These are phyloP conservation scores for Xylaria curta DNA, from an alignment of 495 filamentous ascomycete species.

Conservation along the genomic window DNA sequence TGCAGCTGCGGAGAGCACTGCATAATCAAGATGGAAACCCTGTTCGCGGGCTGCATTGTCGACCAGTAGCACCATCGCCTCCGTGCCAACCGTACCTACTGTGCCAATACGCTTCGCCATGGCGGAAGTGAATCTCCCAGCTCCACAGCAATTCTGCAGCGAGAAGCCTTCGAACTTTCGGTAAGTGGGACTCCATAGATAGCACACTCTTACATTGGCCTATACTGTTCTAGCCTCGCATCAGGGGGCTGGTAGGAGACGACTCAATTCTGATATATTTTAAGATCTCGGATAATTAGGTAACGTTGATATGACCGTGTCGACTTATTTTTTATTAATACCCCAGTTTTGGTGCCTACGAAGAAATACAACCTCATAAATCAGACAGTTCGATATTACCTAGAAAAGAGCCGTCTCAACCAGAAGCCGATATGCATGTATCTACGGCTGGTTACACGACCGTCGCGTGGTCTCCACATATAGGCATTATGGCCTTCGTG, in stretches of 20 bases:
- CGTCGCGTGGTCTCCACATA: constrained; percentile 18
- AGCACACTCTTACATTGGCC: constrained; percentile 13
- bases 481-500: background rate
- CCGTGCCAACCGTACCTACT: constrained; percentile 13
- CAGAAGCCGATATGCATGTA: constrained; percentile 24
- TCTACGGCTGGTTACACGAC: constrained; percentile 25
- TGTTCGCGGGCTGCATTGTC: constrained; percentile 16
- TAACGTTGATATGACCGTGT: background rate
- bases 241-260: background rate
- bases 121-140: background rate
- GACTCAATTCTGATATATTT: background rate
- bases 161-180: constrained; percentile 20
- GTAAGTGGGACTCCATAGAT: constrained; percentile 9
- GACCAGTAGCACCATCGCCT: constrained; percentile 4
- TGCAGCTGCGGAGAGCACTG: constrained; percentile 16
- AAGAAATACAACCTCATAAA: constrained; percentile 3
- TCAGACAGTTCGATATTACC: background rate
- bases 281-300: background rate
- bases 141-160: constrained; percentile 10
- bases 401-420: background rate
- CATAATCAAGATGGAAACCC: constrained; percentile 23
- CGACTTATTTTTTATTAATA: constrained; percentile 4
- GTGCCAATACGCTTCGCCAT: background rate
- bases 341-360: background rate
- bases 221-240: constrained; percentile 15